phyloP scores from a whole-genome alignment of 257 asterid genomes.

The Capsicum pubescens region DNA sequence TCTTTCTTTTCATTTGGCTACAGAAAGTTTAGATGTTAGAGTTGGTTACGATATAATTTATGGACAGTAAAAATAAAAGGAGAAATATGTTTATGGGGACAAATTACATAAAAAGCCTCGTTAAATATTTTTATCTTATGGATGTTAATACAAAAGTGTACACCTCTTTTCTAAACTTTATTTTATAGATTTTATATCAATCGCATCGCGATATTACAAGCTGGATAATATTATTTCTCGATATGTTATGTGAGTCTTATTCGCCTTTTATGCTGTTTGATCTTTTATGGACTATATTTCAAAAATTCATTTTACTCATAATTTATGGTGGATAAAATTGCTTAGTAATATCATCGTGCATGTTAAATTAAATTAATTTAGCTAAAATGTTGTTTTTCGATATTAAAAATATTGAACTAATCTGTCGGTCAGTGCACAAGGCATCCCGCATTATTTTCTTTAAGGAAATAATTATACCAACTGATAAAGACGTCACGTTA shows the following conservation, averaged over 20 bases:
- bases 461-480: not conserved
- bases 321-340: not conserved
- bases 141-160: not conserved
- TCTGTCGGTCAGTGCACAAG: not conserved
- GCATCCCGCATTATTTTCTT: not conserved
- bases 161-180: not conserved
- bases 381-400: not conserved
- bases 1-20: not conserved
- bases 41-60: conserved; percentile 1
- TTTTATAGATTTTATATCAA: not conserved
- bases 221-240: too few species aligned
- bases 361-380: not conserved
- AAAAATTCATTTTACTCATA: not conserved
- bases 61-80: too few species aligned
- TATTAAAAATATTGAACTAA: not conserved
- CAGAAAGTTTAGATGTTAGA: conserved; percentile 1
- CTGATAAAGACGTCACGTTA: not conserved
- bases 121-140: not conserved
- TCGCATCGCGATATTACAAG: not conserved
- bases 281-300: not conserved
- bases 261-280: not conserved
- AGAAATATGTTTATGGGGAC: not conserved
- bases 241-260: not conserved
- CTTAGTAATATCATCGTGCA: not conserved
- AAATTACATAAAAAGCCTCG: not conserved